Evolutionary conservation across 768 basidiomycete species (phyloP), one percentile per base, ranked within the genome.

Genomic region (Gymnopilus dilepis): DNA sequence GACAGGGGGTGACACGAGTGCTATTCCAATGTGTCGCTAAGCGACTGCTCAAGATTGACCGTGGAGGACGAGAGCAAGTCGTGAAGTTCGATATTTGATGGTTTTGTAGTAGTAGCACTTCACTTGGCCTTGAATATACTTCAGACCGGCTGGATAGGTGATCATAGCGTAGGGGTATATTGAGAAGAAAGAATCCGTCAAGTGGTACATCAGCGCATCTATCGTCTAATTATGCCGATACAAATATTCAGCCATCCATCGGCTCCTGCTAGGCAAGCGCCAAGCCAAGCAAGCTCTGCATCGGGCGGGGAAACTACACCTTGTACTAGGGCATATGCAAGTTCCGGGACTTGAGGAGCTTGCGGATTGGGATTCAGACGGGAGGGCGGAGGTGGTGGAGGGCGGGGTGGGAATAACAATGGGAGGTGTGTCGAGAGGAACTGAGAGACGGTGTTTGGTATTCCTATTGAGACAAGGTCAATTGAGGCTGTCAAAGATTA

Each of bases 191-290:
- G 28, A 12, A 28, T 40, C 40, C 28, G 53, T 34, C 17, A 57
- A 30, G 12, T 33, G 43, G 13, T 40, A 62, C 54, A 59, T 50
- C 19, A 22, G 38, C 19, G 56, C 64, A 45, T 60, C 58, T 72
- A 72, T 62, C 63, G 62, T 67, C 70, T 69, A 61, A 62, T 68
- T 59, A 91, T 74, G 15, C 91, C 92, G 28, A 97, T 79, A 70
- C 94, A 96, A 56, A 98, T 82, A 72, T 92, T 91, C 28, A 97
- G 82, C 95, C 95, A 99, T 5, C 97, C 97, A 70, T 99, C 97
- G 12, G 95, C 94, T 7, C 95, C 95, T 12, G 90, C 86, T 75
- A 98, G 78, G 68, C 94, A 95, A 19, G 92, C 89, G 9, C 94
- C 91, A n/a, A 99, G 74, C 96, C 97, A 97, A 4, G 90, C 94